A percentile compares a stretch with the other conserved stretches of the same genome.
phyloP scores from a whole-genome alignment of 495 filamentous ascomycete genomes.

The Aspergillus ostianus region DNA sequence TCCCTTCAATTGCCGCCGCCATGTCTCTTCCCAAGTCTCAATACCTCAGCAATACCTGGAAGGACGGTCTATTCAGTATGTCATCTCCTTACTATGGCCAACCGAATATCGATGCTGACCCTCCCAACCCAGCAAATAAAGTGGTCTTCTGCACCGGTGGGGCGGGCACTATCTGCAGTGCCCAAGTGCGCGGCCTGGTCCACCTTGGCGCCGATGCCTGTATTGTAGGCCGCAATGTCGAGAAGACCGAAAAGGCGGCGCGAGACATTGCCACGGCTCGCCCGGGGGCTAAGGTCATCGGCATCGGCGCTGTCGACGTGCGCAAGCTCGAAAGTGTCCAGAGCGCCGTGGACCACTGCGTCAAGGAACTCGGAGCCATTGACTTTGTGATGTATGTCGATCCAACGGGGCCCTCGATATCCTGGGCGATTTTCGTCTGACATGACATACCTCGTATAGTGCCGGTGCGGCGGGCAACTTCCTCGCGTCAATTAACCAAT shows the following conservation, averaged over 20 bases:
- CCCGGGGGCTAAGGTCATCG: slow-evolving; percentile 75
- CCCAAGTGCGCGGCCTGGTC: slow-evolving; percentile 87
- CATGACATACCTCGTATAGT: slow-evolving; percentile 43
- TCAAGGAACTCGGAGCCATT: slow-evolving; percentile 76
- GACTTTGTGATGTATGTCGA: slow-evolving; percentile 84
- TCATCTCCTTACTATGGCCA: background rate
- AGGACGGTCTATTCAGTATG: slow-evolving; percentile 77
- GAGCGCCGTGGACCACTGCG: slow-evolving; percentile 72
- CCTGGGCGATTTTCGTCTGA: background rate
- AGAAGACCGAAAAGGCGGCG: slow-evolving; percentile 80
- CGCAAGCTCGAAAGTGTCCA: slow-evolving; percentile 66
- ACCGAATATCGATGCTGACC: slow-evolving; percentile 2
- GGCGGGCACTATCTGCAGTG: slow-evolving; percentile 89
- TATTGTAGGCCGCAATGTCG: slow-evolving; percentile 87
- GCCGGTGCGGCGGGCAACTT: slow-evolving; percentile 97
- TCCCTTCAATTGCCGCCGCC: slow-evolving; percentile 3
- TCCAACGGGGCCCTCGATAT: background rate
- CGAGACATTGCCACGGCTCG: slow-evolving; percentile 77
- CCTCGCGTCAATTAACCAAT: slow-evolving; percentile 77
- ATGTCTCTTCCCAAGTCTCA: slow-evolving; percentile 66
- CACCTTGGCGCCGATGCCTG: slow-evolving; percentile 89
- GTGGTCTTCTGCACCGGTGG: slow-evolving; percentile 96
- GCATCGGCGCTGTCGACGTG: slow-evolving; percentile 83
- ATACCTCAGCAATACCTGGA: slow-evolving; percentile 80
- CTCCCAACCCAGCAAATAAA: slow-evolving; percentile 61